Percentiles rank a stretch among this genome's conserved stretches.
These are phyloP conservation scores for Gnaphalium uliginosum DNA, from an alignment of 129 eudicot species.

Conservation along the genomic window DNA sequence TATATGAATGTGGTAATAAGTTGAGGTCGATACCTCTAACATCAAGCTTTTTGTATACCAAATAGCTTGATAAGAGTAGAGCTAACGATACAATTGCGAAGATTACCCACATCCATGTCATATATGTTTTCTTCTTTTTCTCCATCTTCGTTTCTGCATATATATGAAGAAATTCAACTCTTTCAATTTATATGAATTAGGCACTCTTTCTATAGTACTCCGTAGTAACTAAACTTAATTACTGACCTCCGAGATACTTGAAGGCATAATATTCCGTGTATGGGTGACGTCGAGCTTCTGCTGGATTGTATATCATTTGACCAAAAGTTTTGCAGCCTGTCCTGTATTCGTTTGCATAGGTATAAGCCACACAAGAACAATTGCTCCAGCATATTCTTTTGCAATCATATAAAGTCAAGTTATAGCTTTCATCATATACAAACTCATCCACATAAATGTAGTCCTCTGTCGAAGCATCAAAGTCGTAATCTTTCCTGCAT, in stretches of 20 bases:
- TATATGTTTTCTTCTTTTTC: not conserved
- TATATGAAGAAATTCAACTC: not conserved
- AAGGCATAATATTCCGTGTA: not conserved
- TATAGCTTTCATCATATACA: constrained; percentile 28
- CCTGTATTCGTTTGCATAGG: constrained; percentile 12
- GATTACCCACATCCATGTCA: constrained; percentile 26
- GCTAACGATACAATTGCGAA: constrained; percentile 21
- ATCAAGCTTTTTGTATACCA: constrained; percentile 19
- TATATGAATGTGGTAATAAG: not conserved
- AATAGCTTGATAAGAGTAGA: constrained; percentile 25
- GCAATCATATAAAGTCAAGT: constrained; percentile 39
- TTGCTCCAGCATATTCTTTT: constrained; percentile 27
- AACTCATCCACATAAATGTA: not conserved
- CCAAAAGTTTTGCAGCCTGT: constrained; percentile 37
- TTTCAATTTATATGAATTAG: not conserved
- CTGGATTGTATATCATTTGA: constrained; percentile 22
- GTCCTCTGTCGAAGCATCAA: not conserved
- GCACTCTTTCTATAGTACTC: not conserved
- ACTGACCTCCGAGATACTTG: constrained; percentile 4
- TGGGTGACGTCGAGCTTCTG: not conserved
- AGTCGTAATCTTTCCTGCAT: no score
- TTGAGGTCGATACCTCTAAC: constrained; percentile 15
- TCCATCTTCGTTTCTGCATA: constrained; percentile 15
- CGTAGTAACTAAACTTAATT: not conserved
- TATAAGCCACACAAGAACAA: constrained; percentile 41